Evolutionary conservation across 1,139 yeast species (phyloP), one percentile per base, ranked within the genome.

Genomic region (Sugiyamaella novakii): DNA sequence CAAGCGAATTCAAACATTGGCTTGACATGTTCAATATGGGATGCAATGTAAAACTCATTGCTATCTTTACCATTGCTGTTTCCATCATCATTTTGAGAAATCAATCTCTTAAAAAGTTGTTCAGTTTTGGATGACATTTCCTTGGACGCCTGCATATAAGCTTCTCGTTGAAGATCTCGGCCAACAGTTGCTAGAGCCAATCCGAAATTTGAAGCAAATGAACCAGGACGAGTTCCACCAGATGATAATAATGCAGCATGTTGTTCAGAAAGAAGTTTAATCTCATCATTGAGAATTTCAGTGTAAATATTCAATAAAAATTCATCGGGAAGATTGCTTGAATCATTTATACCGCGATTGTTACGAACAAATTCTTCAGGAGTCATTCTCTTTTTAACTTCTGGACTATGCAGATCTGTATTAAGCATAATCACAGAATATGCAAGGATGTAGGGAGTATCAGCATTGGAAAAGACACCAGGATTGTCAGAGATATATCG

Each of bases 321-420:
- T 21, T 86, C 94, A 22, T 78, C 76, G 3, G 96, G 91, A 43
- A 94, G 72, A 66, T 88, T 94, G 39, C 83, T 79, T 14, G 92
- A 95, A 63, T 92, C 96, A 65, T 94, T 95, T 59, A 92, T 88
- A n/a, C 97, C 98, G 41, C 85, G 74, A 64, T 92, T 92, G 66
- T 91, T 92, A 58, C 78, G 79, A 54, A 91, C 73, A 60, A 92
- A 94, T 58, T 86, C 95, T 21, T 89, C 94, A 36, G 84, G 67
- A 0, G 95, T 80, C 98, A 94, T 94, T 62, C 94, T 78, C 50
- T 78, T 80, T 60, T 87, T 87, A 19, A 67, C 62, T 62, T 87
- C 96, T 6, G 87, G 83, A 2, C 95, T 88, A 67, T 92, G 97
- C 61, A 83, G 82, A 69, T 94, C 98, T 0, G 98, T 94, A 63